Evolutionary conservation across 139 green algal species (phyloP).

Genomic region (Desmodesmus armatus): DNA sequence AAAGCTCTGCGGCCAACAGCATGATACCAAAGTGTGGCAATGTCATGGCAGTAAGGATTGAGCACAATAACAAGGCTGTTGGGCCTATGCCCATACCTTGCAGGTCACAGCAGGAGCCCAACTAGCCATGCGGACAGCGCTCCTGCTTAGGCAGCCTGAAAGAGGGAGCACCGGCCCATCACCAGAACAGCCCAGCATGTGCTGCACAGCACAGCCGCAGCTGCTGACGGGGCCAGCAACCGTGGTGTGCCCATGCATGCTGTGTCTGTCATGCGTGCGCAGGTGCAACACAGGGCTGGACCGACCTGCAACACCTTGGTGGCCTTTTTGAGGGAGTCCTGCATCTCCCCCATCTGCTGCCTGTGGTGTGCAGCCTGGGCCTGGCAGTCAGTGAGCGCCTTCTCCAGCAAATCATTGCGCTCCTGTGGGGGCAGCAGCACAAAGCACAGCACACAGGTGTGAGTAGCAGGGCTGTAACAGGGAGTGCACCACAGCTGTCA

Average conservation of each 20-base stretch:
- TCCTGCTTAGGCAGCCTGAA: no score
- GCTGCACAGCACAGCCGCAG: background rate
- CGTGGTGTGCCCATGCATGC: no score
- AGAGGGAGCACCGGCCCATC: background rate
- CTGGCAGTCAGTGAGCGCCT: background rate
- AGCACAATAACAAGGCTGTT: background rate
- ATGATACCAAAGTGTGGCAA: no score
- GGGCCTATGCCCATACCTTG: background rate
- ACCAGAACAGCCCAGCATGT: background rate
- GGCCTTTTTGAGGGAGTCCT: background rate
- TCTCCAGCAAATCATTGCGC: background rate
- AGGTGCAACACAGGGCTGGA: background rate
- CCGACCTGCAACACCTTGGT: background rate
- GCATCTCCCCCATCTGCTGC: background rate
- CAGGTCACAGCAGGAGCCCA: no score
- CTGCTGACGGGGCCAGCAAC: no score
- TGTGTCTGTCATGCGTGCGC: background rate
- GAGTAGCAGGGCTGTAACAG: no score
- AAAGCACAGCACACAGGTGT: background rate
- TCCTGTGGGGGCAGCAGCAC: background rate
- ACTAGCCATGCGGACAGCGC: no score
- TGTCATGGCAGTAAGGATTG: background rate
- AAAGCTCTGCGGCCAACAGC: background rate
- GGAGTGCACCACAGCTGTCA: no score
- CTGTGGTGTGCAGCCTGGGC: background rate